Evolutionary conservation across 805 yeast species (phyloP).

Genomic region (Wickerhamiella cacticola): DNA sequence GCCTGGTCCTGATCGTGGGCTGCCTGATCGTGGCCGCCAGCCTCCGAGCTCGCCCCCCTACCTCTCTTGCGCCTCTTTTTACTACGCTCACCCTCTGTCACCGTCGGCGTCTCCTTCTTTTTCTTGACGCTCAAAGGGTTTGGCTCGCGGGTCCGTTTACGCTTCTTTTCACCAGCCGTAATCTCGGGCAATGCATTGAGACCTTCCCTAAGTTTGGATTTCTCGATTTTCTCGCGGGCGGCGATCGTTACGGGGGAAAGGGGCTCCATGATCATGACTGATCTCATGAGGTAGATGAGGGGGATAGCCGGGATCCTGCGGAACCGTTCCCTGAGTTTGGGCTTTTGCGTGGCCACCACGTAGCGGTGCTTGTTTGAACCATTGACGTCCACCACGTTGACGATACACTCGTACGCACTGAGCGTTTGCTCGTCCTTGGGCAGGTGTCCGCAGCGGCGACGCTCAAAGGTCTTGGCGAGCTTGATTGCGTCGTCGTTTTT

Average conservation of each 20-base stretch:
- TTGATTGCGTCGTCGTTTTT: conserved; percentile 66
- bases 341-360: conserved; percentile 74
- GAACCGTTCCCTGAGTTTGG: conserved; percentile 51
- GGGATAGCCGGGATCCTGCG: conserved; percentile 85
- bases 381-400: conserved; percentile 33
- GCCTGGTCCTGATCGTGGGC: no score
- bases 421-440: conserved; percentile 25
- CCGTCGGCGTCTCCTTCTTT: conserved; percentile 24
- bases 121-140: conserved; percentile 81
- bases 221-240: conserved; percentile 43
- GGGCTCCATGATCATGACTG: conserved; percentile 96
- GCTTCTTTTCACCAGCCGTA: conserved; percentile 21
- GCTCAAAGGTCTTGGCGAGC: conserved; percentile 70
- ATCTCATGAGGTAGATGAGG: conserved; percentile 68
- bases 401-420: conserved; percentile 64
- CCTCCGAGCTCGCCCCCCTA: conserved; percentile 10
- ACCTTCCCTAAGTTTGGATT: conserved; percentile 60
- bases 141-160: conserved; percentile 52
- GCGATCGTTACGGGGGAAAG: conserved; percentile 56
- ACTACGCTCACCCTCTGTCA: conserved; percentile 19
- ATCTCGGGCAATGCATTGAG: conserved; percentile 40
- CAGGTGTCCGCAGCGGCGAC: conserved; percentile 81
- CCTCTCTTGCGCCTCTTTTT: conserved; percentile 21
- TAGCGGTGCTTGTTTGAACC: conserved; percentile 75
- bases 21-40: no score